Evolutionary conservation across 1,284 basidiomycete genomes (phyloP).

Genomic region (Austroboletus novae-zelandiae): DNA sequence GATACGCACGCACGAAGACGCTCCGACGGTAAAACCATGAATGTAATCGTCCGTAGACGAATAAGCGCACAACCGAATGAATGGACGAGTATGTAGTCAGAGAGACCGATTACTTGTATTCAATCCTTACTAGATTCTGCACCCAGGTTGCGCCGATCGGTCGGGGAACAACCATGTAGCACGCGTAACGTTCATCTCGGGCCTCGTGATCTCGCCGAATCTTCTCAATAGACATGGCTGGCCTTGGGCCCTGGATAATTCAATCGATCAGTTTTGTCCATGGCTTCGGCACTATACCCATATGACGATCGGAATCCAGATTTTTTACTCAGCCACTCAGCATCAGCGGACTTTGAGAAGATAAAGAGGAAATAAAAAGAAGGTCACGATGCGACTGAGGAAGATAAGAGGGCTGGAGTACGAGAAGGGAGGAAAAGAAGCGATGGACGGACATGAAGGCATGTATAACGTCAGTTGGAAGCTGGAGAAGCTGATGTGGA

Average conservation of each 20-base stretch:
- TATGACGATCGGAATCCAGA: background rate
- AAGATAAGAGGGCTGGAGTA: conserved; percentile 2
- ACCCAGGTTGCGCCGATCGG: conserved; percentile 58
- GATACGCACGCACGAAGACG: background rate
- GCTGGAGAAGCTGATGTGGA: background rate
- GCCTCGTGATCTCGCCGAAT: conserved; percentile 57
- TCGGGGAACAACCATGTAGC: conserved; percentile 54
- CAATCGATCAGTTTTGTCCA: background rate
- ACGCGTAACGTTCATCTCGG: conserved; percentile 60
- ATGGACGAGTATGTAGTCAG: conserved; percentile 13
- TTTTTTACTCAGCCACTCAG: background rate
- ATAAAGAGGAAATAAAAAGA: conserved; percentile 13
- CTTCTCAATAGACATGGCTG: conserved; percentile 47
- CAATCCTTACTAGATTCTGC: conserved; percentile 61
- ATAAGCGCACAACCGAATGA: background rate
- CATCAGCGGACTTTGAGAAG: conserved; percentile 13
- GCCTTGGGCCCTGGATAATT: conserved; percentile 51
- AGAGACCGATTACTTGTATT: too few species aligned
- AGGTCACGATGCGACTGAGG: background rate
- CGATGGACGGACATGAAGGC: conserved; percentile 15
- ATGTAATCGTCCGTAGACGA: background rate
- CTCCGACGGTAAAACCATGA: background rate
- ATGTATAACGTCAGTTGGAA: too few species aligned
- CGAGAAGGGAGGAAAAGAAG: background rate
- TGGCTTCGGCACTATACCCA: background rate